These are phyloP conservation scores for Lagenidium giganteum DNA, from an alignment of 352 stramenopile genomes.

Conservation along the genomic window DNA sequence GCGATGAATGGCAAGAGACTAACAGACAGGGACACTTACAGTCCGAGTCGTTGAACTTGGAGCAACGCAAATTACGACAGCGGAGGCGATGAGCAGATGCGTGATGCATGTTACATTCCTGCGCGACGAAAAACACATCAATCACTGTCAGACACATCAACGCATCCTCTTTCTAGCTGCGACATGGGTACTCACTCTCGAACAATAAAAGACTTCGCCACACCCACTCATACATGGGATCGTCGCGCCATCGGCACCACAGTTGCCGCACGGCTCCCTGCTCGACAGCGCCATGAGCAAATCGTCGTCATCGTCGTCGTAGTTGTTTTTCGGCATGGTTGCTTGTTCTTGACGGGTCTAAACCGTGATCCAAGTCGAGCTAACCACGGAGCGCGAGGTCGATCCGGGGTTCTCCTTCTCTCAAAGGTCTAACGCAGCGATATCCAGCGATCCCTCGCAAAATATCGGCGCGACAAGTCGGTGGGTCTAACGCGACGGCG, in stretches of 20 bases:
- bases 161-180: no score
- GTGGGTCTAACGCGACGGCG: conserved; percentile 5
- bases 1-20: conserved; percentile 5
- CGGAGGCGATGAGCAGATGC: conserved; percentile 81
- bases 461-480: background rate
- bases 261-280: conserved; percentile 85
- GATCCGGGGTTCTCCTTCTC: no score
- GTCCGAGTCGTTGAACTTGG: conserved; percentile 87
- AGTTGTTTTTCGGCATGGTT: conserved; percentile 56
- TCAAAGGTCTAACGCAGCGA: no score
- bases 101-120: conserved; percentile 88
- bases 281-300: conserved; percentile 81
- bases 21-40: conserved; percentile 40
- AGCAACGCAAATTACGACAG: conserved; percentile 81
- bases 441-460: no score
- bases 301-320: conserved; percentile 84
- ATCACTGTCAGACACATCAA: background rate
- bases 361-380: no score
- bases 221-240: conserved; percentile 86
- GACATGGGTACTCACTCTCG: conserved; percentile 57
- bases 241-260: conserved; percentile 70
- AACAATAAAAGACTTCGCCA: conserved; percentile 86
- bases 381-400: no score
- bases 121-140: conserved; percentile 4
- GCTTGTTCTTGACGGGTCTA: background rate